phyloP scores from a whole-genome alignment of 2,329 filamentous ascomycete genomes.

The Claviceps sorghi region DNA sequence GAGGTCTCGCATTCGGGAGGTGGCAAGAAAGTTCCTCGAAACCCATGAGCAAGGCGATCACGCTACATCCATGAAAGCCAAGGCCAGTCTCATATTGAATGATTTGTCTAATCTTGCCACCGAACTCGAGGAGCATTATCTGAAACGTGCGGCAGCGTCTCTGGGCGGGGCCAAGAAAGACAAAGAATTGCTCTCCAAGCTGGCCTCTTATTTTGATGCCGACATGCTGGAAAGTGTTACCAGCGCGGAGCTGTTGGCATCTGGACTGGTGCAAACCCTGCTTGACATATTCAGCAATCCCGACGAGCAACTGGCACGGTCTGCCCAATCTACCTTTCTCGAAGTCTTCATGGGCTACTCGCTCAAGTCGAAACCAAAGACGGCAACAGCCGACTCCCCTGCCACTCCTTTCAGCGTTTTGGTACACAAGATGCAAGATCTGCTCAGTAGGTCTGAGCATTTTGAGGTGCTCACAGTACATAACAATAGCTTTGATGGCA shows the following conservation, averaged over 20 bases:
- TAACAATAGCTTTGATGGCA: slow-evolving; percentile 80
- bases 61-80: slow-evolving; percentile 59
- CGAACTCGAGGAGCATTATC: slow-evolving; percentile 59
- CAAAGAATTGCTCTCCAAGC: slow-evolving; percentile 51
- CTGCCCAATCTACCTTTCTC: slow-evolving; percentile 71
- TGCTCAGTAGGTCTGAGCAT: slow-evolving; percentile 91
- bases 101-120: slow-evolving; percentile 57
- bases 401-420: slow-evolving; percentile 79
- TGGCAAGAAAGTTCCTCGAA: slow-evolving; percentile 73
- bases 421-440: slow-evolving; percentile 86
- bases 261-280: slow-evolving; percentile 72
- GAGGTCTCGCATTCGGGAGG: slow-evolving; percentile 51
- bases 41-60: slow-evolving; percentile 64
- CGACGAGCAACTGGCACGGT: slow-evolving; percentile 43
- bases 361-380: slow-evolving; percentile 50
- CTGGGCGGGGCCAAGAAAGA: slow-evolving; percentile 31
- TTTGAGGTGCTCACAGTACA: slow-evolving; percentile 96
- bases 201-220: slow-evolving; percentile 75
- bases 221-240: slow-evolving; percentile 88
- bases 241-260: slow-evolving; percentile 84
- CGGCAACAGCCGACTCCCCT: slow-evolving; percentile 51
- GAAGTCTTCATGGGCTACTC: slow-evolving; percentile 79
- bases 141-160: slow-evolving; percentile 34
- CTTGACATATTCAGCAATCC: slow-evolving; percentile 68
- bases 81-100: slow-evolving; percentile 61